Percentiles rank a stretch among this genome's conserved stretches.
phyloP scores from a whole-genome alignment of 2,329 filamentous ascomycete species.

The Microdochium nivale region DNA sequence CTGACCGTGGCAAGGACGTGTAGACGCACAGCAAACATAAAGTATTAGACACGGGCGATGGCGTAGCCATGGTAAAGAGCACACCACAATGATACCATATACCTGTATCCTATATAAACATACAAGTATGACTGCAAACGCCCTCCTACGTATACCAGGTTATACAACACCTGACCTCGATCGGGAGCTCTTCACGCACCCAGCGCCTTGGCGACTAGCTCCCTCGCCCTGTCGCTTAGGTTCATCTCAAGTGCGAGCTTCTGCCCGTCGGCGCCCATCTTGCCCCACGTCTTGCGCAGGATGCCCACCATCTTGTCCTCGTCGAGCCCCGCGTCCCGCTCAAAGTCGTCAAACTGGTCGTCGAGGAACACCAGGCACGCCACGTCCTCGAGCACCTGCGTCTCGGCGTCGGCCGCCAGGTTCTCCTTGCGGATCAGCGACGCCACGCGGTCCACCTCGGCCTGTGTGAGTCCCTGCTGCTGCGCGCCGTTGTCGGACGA shows the following conservation, averaged over 20 bases:
- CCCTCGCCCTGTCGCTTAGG: constrained; percentile 53
- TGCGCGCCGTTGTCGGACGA: no score
- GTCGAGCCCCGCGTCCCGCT: constrained; percentile 53
- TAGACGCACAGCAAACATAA: no score
- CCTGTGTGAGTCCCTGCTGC: constrained; percentile 20
- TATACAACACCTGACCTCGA: no score
- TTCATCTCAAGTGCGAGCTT: constrained; percentile 58
- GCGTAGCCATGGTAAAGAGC: no score
- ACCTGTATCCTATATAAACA: no score
- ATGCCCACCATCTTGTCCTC: constrained; percentile 71
- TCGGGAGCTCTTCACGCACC: constrained; percentile 15
- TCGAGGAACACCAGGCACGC: constrained; percentile 83
- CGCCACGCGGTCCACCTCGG: constrained; percentile 54
- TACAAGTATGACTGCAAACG: no score
- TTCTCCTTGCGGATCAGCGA: constrained; percentile 74
- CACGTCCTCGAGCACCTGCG: constrained; percentile 74
- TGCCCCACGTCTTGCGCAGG: constrained; percentile 65
- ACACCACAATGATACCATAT: no score
- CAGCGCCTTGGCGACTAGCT: constrained; percentile 56
- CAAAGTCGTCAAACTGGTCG: constrained; percentile 77
- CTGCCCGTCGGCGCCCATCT: constrained; percentile 59
- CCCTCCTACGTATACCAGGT: no score
- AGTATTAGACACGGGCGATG: no score
- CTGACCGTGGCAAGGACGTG: no score
- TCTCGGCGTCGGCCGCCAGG: constrained; percentile 54